phyloP scores from a whole-genome alignment of 768 basidiomycete genomes.

The Calocybe gangraenosa region DNA sequence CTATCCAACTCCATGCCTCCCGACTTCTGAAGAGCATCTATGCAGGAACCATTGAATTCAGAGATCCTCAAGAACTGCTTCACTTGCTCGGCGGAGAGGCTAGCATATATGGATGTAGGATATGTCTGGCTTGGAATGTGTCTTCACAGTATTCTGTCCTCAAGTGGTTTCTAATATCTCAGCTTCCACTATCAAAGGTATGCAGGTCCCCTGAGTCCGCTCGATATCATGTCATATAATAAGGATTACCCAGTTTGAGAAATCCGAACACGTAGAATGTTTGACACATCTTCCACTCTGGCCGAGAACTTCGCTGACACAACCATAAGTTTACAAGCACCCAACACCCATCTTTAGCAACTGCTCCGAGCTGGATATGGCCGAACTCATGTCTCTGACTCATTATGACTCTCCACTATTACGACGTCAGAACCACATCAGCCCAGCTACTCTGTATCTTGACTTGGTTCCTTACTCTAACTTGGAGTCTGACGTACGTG shows the following conservation, averaged over 20 bases:
- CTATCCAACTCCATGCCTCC: conserved; percentile 28
- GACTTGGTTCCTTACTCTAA: conserved; percentile 20
- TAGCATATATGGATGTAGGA: conserved; percentile 32
- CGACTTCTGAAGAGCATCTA: conserved; percentile 32
- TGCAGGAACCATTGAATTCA: conserved; percentile 39
- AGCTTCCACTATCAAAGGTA: conserved; percentile 16
- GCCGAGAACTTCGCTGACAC: background rate
- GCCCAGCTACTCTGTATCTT: conserved; percentile 5
- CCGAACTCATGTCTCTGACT: background rate
- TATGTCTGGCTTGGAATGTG: conserved; percentile 28
- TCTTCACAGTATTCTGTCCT: conserved; percentile 30
- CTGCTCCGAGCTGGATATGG: background rate
- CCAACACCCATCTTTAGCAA: background rate
- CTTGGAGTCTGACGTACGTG: conserved; percentile 19
- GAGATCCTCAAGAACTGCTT: conserved; percentile 34
- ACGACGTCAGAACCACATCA: too few species aligned
- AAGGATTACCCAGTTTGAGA: background rate
- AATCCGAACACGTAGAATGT: background rate
- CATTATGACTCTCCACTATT: background rate
- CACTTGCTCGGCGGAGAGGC: conserved; percentile 30
- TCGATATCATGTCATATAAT: background rate
- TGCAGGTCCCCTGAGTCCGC: background rate
- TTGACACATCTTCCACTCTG: background rate
- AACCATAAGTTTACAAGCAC: background rate
- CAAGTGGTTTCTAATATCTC: conserved; percentile 29